Conservation (phyloP, 306 rosid species). For the Aeschynomene evenia region DNA sequence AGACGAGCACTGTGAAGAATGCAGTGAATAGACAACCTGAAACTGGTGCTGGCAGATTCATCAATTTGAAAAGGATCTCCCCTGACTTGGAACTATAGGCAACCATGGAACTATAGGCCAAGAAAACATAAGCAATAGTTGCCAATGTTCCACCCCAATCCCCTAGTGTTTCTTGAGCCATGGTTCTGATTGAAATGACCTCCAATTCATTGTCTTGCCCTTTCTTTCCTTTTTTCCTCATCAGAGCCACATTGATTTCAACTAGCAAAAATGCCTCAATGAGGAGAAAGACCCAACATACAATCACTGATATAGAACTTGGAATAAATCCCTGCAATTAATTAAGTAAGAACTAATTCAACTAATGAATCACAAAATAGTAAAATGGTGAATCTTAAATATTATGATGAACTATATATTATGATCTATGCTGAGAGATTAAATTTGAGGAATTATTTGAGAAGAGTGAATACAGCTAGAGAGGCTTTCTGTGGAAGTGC, state of each 20-base stretch:
- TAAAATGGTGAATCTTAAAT: neutral
- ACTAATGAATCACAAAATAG: no score
- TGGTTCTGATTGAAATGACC: slow-evolving; percentile 64
- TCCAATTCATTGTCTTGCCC: slow-evolving; percentile 44
- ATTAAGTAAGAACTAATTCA: neutral
- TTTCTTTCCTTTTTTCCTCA: slow-evolving; percentile 43
- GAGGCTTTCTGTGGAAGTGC: slow-evolving; percentile 76
- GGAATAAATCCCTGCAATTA: slow-evolving; percentile 64
- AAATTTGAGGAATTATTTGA: neutral
- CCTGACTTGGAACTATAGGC: slow-evolving; percentile 75
- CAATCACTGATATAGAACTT: slow-evolving; percentile 55
- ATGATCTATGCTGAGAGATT: neutral
- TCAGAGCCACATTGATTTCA: slow-evolving; percentile 62
- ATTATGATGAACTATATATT: neutral
- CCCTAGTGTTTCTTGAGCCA: slow-evolving; percentile 82
- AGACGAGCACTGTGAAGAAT: slow-evolving; percentile 57
- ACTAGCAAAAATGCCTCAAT: slow-evolving; percentile 62
- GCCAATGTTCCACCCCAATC: slow-evolving; percentile 64
- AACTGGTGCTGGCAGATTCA: slow-evolving; percentile 61
- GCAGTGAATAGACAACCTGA: slow-evolving; percentile 55
- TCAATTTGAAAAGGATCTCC: slow-evolving; percentile 54
- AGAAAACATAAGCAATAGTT: slow-evolving; percentile 53
- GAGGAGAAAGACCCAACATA: slow-evolving; percentile 70
- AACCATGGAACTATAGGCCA: slow-evolving; percentile 64
- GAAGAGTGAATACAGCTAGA: slow-evolving; percentile 49